Conservation (phyloP, 257 asterid species). For the Marsdenia floribunda region DNA sequence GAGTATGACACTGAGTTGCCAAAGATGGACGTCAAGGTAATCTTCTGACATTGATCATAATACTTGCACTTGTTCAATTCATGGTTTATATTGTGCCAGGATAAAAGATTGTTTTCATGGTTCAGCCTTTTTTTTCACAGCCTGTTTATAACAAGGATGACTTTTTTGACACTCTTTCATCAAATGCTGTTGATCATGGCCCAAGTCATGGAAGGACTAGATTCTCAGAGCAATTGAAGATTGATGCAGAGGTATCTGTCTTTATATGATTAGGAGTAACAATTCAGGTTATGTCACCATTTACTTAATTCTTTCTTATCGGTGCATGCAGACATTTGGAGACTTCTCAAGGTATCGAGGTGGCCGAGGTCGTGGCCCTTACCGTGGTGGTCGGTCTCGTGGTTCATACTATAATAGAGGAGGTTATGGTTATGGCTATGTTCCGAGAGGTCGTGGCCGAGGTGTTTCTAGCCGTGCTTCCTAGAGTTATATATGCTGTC, state of each 20-base stretch:
- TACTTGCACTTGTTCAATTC: not conserved
- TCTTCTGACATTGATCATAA: slow-evolving; percentile 8
- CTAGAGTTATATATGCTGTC: slow-evolving; percentile 20
- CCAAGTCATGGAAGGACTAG: slow-evolving; percentile 68
- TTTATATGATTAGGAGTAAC: not conserved
- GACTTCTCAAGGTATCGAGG: slow-evolving; percentile 77
- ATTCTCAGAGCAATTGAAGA: slow-evolving; percentile 90
- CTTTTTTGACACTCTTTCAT: slow-evolving; percentile 79
- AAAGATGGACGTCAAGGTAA: slow-evolving; percentile 59
- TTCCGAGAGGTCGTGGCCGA: slow-evolving; percentile 61
- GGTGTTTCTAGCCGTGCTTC: slow-evolving; percentile 38
- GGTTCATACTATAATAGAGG: slow-evolving; percentile 57
- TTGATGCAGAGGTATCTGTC: slow-evolving; percentile 72
- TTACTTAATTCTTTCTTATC: slow-evolving; percentile 19
- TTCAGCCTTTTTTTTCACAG: slow-evolving; percentile 34
- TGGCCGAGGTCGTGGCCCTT: slow-evolving; percentile 76
- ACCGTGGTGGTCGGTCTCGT: slow-evolving; percentile 71
- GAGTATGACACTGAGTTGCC: slow-evolving; percentile 55
- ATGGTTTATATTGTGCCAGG: not conserved
- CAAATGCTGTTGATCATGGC: slow-evolving; percentile 42
- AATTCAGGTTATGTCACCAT: not conserved
- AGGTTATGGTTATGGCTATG: slow-evolving; percentile 46
- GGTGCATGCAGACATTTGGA: slow-evolving; percentile 83
- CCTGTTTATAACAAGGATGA: slow-evolving; percentile 83
- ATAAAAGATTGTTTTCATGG: not conserved